phyloP scores from a whole-genome alignment of 805 yeast genomes.

The Candida ulmi region DNA sequence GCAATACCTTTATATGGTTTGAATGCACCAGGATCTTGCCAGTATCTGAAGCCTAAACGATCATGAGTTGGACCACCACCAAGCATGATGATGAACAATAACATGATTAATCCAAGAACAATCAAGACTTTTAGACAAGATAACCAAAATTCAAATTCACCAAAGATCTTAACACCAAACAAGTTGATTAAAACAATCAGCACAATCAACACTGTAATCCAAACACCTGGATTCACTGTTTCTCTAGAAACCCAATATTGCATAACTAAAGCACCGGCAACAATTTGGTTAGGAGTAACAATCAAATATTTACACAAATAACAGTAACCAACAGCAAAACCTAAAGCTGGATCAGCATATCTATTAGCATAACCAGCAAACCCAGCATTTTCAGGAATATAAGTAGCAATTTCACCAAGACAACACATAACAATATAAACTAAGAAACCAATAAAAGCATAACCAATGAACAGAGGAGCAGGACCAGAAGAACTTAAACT shows the following conservation, averaged over 20 bases:
- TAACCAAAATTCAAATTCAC: conserved; percentile 51
- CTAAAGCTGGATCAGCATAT: conserved; percentile 28
- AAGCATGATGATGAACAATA: conserved; percentile 57
- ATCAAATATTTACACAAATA: conserved; percentile 22
- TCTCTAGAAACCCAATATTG: conserved; percentile 43
- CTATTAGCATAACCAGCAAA: conserved; percentile 55
- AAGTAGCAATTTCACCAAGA: conserved; percentile 65
- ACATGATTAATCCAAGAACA: conserved; percentile 55
- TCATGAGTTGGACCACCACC: conserved; percentile 80
- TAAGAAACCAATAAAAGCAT: conserved; percentile 59
- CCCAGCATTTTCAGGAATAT: conserved; percentile 59
- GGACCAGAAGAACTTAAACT: conserved; percentile 58
- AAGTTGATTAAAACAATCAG: conserved; percentile 42
- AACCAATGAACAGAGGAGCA: conserved; percentile 50
- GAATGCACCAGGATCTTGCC: conserved; percentile 68
- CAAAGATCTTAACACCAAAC: conserved; percentile 49
- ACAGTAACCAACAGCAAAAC: conserved; percentile 25
- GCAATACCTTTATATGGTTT: conserved; percentile 37
- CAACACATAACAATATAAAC: conserved; percentile 67
- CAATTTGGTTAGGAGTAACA: conserved; percentile 37
- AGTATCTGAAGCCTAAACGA: conserved; percentile 66
- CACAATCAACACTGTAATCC: conserved; percentile 41
- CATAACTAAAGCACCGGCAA: conserved; percentile 49
- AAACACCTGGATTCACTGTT: conserved; percentile 48
- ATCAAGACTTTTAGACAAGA: conserved; percentile 47